Conservation (phyloP, 2,329 filamentous ascomycete genomes). For the Calycina marina region DNA sequence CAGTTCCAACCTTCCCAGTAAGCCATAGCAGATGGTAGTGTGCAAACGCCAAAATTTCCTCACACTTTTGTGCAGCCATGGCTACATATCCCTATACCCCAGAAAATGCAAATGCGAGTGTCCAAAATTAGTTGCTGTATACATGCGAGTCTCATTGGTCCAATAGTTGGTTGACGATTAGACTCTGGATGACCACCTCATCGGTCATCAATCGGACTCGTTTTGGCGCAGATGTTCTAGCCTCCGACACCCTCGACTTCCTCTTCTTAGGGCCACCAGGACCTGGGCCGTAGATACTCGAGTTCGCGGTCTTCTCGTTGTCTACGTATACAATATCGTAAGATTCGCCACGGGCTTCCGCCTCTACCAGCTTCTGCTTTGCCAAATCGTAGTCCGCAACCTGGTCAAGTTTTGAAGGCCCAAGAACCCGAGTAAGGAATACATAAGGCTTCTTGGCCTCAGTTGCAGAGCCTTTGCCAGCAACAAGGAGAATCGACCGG, state of each 20-base stretch:
- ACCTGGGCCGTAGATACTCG: conserved; percentile 17
- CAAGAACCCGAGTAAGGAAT: conserved; percentile 68
- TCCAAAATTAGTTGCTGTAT: too few relatives aligned
- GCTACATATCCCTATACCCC: background rate
- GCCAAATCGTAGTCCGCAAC: conserved; percentile 55
- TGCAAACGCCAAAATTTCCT: too few relatives aligned
- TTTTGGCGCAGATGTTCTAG: conserved; percentile 27
- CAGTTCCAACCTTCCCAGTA: too few relatives aligned
- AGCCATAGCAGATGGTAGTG: too few relatives aligned
- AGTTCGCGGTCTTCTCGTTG: conserved; percentile 30
- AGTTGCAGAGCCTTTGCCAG: conserved; percentile 45
- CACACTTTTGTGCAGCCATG: background rate
- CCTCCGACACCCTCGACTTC: conserved; percentile 24
- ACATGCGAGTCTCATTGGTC: too few relatives aligned
- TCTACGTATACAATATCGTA: conserved; percentile 77
- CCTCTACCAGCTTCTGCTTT: conserved; percentile 37
- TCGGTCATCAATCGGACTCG: conserved; percentile 58
- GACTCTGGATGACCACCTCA: conserved; percentile 81
- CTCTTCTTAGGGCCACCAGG: conserved; percentile 28
- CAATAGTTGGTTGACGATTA: conserved; percentile 71
- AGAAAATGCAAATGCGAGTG: too few relatives aligned
- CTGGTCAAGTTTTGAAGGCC: conserved; percentile 50
- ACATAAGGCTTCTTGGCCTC: conserved; percentile 57
- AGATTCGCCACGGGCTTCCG: conserved; percentile 28
- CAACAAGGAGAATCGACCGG: conserved; percentile 58